Conservation (phyloP, 441 rosid species). For the Sinapis alba region DNA sequence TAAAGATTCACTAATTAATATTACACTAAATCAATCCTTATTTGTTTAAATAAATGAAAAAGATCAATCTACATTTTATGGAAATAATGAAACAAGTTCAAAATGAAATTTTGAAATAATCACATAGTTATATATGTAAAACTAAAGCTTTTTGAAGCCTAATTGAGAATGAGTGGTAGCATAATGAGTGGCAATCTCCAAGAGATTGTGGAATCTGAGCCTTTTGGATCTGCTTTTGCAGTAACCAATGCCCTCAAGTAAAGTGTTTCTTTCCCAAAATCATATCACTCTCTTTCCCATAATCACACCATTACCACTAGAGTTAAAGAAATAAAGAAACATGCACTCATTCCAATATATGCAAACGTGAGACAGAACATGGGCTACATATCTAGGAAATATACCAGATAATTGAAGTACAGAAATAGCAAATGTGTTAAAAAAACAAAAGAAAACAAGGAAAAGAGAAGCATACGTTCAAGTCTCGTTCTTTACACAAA, state of each 20-base stretch:
- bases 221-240: slow-evolving; percentile 56
- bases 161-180: too few relatives aligned
- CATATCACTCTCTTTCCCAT: slow-evolving; percentile 32
- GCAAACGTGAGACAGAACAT: background rate
- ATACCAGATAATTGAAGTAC: background rate
- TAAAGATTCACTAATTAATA: background rate
- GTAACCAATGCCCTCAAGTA: slow-evolving; percentile 54
- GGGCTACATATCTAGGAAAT: too few relatives aligned
- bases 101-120: too few relatives aligned
- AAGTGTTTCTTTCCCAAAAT: slow-evolving; percentile 49
- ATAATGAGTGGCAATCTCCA: too few relatives aligned
- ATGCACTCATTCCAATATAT: background rate
- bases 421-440: slow-evolving; percentile 1
- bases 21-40: background rate
- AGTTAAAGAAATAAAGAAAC: background rate
- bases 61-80: background rate
- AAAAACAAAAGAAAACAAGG: background rate
- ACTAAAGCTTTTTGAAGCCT: too few relatives aligned
- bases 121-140: too few relatives aligned
- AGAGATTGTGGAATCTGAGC: slow-evolving; percentile 46
- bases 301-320: slow-evolving; percentile 5
- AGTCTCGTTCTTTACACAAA: background rate
- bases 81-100: too few relatives aligned
- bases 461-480: slow-evolving; percentile 42
- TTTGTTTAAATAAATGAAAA: background rate